Percentiles rank a stretch among this genome's conserved stretches.
These are phyloP conservation scores for Buddleja alternifolia DNA, from an alignment of 257 asterid genomes.

Conservation along the genomic window DNA sequence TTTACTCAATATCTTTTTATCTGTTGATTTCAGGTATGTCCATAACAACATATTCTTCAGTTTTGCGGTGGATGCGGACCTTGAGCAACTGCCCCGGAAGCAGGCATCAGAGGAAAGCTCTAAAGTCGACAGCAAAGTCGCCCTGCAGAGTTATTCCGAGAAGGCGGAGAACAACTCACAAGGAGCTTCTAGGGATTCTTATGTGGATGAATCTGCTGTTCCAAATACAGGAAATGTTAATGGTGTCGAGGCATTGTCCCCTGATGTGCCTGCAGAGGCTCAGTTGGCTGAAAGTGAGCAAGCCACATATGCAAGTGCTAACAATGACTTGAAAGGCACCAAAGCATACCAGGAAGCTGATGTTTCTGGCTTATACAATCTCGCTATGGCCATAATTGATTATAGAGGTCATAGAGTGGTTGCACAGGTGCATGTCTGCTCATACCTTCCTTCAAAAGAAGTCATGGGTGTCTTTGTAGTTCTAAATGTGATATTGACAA, in stretches of 20 bases:
- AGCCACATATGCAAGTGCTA: constrained; percentile 97
- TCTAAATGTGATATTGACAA: constrained; percentile 3
- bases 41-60: constrained; percentile 93
- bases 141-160: constrained; percentile 37
- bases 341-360: constrained; percentile 98
- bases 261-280: constrained; percentile 59
- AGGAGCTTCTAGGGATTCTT: constrained; percentile 33
- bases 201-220: constrained; percentile 43
- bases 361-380: constrained; percentile 86
- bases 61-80: constrained; percentile 82
- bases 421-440: constrained; percentile 72
- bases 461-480: constrained; percentile 16
- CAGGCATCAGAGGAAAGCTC: constrained; percentile 47
- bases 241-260: constrained; percentile 37
- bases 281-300: constrained; percentile 96
- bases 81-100: constrained; percentile 63
- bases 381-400: constrained; percentile 96
- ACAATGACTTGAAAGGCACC: constrained; percentile 96
- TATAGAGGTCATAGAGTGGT: constrained; percentile 97
- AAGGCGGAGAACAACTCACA: constrained; percentile 39
- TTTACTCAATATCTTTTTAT: constrained; percentile 19
- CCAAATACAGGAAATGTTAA: constrained; percentile 40
- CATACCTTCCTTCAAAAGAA: constrained; percentile 6
- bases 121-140: constrained; percentile 44
- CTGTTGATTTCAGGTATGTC: constrained; percentile 61